Conservation (phyloP, 2,329 filamentous ascomycete species). For the Pseudonectria foliicola region DNA sequence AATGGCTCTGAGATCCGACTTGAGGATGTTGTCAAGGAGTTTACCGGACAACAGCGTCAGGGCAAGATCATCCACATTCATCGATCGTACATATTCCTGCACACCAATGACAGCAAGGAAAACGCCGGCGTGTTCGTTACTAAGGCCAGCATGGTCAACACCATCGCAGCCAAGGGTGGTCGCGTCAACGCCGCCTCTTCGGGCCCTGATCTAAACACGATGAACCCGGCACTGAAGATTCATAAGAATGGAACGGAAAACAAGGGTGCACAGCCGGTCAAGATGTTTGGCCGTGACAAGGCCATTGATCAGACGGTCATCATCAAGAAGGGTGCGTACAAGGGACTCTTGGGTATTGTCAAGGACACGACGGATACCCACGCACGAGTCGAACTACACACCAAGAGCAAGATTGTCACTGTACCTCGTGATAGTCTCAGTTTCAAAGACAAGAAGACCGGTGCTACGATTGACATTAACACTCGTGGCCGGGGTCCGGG, state of each 20-base stretch:
- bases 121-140: constrained; percentile 88
- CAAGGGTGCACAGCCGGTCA: constrained; percentile 55
- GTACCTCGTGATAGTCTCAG: constrained; percentile 75
- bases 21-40: constrained; percentile 89
- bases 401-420: constrained; percentile 85
- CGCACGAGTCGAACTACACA: constrained; percentile 87
- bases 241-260: constrained; percentile 50
- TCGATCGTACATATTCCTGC: constrained; percentile 83
- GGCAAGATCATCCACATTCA: constrained; percentile 93
- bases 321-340: constrained; percentile 80
- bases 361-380: constrained; percentile 85
- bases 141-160: constrained; percentile 76
- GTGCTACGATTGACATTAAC: constrained; percentile 67
- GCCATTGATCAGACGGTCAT: constrained; percentile 88
- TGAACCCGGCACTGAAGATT: constrained; percentile 85
- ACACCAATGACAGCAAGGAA: constrained; percentile 75
- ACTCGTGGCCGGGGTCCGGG: constrained; percentile 41
- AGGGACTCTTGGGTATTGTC: constrained; percentile 88
- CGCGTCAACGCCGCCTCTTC: constrained; percentile 53
- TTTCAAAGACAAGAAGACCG: constrained; percentile 78
- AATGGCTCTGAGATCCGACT: constrained; percentile 87
- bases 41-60: constrained; percentile 73
- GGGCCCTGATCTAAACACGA: constrained; percentile 76
- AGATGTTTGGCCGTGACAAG: constrained; percentile 71
- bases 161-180: constrained; percentile 89